A percentile compares a stretch with the other conserved stretches of the same genome.
Evolutionary conservation across 176 grass and related monocot genomes (phyloP).

Genomic region (Elymus sibiricus): DNA sequence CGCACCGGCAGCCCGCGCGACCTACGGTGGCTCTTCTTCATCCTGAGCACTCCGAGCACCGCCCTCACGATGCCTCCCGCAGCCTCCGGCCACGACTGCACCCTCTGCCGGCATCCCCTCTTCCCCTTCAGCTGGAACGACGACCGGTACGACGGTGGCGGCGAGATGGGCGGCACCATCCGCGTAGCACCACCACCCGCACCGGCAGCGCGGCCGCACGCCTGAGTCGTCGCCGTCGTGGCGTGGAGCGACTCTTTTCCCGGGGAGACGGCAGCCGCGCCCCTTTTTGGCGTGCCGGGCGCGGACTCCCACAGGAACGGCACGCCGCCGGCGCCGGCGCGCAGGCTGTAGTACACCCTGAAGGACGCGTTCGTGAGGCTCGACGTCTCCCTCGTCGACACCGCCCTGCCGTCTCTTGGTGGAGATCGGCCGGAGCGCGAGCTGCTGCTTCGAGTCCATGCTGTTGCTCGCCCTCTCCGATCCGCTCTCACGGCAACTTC

Average conservation of each 20-base stretch:
- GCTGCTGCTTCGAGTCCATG: conserved; percentile 36
- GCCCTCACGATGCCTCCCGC: conserved; percentile 3
- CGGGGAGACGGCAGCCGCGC: no score
- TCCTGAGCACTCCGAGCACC: conserved; percentile 10
- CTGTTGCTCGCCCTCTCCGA: not conserved
- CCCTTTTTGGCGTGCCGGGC: conserved; percentile 42
- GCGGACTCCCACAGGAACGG: conserved; percentile 50
- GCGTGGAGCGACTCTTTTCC: no score
- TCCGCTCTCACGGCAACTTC: not conserved
- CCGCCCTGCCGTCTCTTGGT: not conserved
- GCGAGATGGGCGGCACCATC: conserved; percentile 14
- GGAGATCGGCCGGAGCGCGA: not conserved
- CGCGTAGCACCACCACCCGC: not conserved
- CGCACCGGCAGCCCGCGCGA: not conserved
- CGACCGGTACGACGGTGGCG: conserved; percentile 26
- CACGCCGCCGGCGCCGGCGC: conserved; percentile 42
- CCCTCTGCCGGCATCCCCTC: not conserved
- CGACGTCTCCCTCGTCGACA: conserved; percentile 14
- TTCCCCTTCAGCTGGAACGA: not conserved
- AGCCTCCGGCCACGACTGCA: not conserved
- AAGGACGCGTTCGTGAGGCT: conserved; percentile 37
- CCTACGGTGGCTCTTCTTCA: not conserved
- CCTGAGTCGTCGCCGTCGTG: no score
- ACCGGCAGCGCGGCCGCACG: no score
- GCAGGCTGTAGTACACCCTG: conserved; percentile 49